phyloP scores from a whole-genome alignment of 1,139 yeast genomes.

The Saccharomyces pastorianus region DNA sequence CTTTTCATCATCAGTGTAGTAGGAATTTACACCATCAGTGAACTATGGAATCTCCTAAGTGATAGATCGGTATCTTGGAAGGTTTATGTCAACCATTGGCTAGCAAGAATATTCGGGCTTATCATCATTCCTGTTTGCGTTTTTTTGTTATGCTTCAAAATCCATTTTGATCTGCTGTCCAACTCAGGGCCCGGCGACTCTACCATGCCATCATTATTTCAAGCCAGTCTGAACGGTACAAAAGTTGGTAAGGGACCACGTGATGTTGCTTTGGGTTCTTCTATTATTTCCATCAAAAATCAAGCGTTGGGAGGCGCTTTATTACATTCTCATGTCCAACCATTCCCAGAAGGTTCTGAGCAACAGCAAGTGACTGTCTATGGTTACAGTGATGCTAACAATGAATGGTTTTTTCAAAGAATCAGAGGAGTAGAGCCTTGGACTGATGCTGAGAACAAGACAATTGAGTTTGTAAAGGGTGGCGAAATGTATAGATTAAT shows the following conservation, averaged over 20 bases:
- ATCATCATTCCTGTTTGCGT: slow-evolving; percentile 56
- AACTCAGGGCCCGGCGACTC: slow-evolving; percentile 93
- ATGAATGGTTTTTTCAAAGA: slow-evolving; percentile 82
- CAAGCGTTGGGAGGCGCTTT: slow-evolving; percentile 92
- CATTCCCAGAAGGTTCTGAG: slow-evolving; percentile 88
- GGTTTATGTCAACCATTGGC: slow-evolving; percentile 53
- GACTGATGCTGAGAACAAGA: slow-evolving; percentile 41
- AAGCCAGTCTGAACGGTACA: slow-evolving; percentile 81
- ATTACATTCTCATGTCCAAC: slow-evolving; percentile 92
- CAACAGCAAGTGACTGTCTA: slow-evolving; percentile 97
- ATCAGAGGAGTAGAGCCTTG: slow-evolving; percentile 47
- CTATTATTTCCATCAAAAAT: slow-evolving; percentile 72
- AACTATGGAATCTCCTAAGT: slow-evolving; percentile 61
- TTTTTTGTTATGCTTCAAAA: slow-evolving; percentile 58
- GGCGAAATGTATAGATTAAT: slow-evolving; percentile 71
- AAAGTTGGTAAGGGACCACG: slow-evolving; percentile 81
- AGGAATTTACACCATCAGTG: slow-evolving; percentile 68
- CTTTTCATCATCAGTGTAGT: slow-evolving; percentile 64
- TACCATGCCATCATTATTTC: slow-evolving; percentile 94
- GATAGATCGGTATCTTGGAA: slow-evolving; percentile 46
- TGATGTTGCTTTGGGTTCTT: slow-evolving; percentile 72
- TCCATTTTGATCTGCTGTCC: slow-evolving; percentile 66
- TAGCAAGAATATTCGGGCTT: slow-evolving; percentile 53
- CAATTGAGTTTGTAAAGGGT: slow-evolving; percentile 52
- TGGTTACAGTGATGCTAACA: slow-evolving; percentile 85